Evolutionary conservation across 495 filamentous ascomycete genomes (phyloP), one percentile per base, ranked within the genome.

Genomic region (Choiromyces venosus): DNA sequence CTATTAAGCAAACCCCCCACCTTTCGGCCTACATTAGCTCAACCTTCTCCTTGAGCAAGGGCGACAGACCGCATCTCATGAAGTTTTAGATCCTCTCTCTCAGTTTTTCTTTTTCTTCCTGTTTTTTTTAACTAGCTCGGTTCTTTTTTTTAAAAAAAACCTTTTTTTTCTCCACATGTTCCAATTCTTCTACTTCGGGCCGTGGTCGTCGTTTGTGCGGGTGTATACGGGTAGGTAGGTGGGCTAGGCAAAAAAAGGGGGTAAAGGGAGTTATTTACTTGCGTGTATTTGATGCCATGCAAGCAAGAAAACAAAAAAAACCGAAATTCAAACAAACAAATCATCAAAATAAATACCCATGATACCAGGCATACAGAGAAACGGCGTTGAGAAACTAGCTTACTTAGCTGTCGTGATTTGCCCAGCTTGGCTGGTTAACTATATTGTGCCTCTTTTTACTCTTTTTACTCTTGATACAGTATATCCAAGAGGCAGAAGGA

Each of bases 61-160:
- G 95, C 83, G 95, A 99, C 87, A 91, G 92, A 88, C 95, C 96
- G 85, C 95, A 98, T 85, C 91, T 93, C 88, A 98, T 99, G 92
- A 89, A 90, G 85, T 94, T 90, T 89, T 94, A 93, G 73, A 61
- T 61, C n/a, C n/a, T 61, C 25, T 61, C 25, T 61, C 52, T 61
- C 2, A 18, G 25, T 61, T 33, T 29, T 61, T 29, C 25, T 14
- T n/a, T 61, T 61, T 61, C 52, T 12, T 61, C 10, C 4, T 61
- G 10, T 61, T 33, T 56, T 42, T 25, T 33, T 16, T 61, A 61
- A 61, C 52, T 61, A 61, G 52, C 52, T 33, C 52, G 25, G 25
- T 29, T 29, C n/a, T 29, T 29, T 56, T 25, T 61, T 33, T n/a
- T n/a, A n/a, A n/a, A n/a, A 56, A 56, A 29, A 61, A 29, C 4